Evolutionary conservation across 352 stramenopile genomes (phyloP), one percentile per base, ranked within the genome.

Genomic region (Phytophthora pseudosyringae): DNA sequence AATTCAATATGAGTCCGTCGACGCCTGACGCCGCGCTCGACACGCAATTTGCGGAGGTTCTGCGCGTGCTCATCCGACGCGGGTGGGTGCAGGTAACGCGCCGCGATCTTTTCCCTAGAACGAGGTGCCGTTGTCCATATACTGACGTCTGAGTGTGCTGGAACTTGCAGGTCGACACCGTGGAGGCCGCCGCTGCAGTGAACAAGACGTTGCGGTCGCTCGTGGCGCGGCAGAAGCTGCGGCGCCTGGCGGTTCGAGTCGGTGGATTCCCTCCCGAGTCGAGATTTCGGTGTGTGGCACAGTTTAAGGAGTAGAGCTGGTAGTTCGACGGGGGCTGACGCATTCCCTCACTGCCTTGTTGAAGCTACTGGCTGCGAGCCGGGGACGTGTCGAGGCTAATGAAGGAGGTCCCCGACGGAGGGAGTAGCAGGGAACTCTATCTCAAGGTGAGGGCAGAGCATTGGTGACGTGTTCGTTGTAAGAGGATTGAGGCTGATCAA

Each of bases 1-100:
- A 54, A 46, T 59, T 51, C 9, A 44, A 52, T 28, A 70, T 69
- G 57, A 71, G 53, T 18, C 8, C 25, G 38, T 48, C 51, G 11
- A 48, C 33, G 31, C 29, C 15, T 6, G 36, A 66, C 11, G 33
- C 18, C 2, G 29, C 48, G 10, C 41, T 63, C 28, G 35, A 53
- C 8, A 35, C 36, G 31, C 29, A 15, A 43, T 48, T 78, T 48
- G 49, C 13, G 25, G 47, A 59, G 26, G 55, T 54, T 60, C 59
- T 89, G 18, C 38, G 33, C 10, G 25, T 90, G n/a, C 52, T 90
- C 9, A 36, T 81, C 11, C 67, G 61, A 15, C 49, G 62, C 5
- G 54, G 57, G 43, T 90, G 76, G 80, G 13, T 90, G 0, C 49
- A 89, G 43, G 82, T 89, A 35, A 54, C 40, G 13, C 6, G 6